A percentile compares a stretch with the other conserved stretches of the same genome.
phyloP scores from a whole-genome alignment of 1,284 basidiomycete species.

The Malassezia slooffiae region DNA sequence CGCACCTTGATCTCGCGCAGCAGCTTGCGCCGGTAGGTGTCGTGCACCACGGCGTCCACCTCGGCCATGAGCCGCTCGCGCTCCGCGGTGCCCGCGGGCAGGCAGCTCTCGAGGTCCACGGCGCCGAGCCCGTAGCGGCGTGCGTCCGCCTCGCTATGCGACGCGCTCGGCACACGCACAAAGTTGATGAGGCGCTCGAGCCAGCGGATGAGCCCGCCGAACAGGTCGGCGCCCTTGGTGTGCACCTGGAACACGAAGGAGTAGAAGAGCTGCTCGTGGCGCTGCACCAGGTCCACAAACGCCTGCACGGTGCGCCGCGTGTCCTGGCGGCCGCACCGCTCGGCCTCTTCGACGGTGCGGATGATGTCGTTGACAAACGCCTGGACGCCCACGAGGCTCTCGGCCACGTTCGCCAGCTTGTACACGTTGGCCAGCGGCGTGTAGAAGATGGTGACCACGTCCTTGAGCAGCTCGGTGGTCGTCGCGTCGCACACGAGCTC shows the following conservation, averaged over 20 bases:
- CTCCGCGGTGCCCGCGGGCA: constrained; percentile 32
- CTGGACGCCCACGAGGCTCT: constrained; percentile 82
- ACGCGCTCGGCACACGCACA: constrained; percentile 55
- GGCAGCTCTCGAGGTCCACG: constrained; percentile 37
- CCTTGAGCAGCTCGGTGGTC: constrained; percentile 87
- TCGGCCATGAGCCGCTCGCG: constrained; percentile 30
- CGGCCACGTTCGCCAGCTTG: constrained; percentile 89
- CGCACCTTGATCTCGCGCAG: constrained; percentile 39
- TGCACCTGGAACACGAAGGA: constrained; percentile 97
- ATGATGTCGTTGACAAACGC: constrained; percentile 93
- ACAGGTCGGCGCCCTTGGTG: constrained; percentile 86
- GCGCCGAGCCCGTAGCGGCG: constrained; percentile 28
- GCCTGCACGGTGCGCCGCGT: constrained; percentile 76
- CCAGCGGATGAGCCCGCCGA: constrained; percentile 90
- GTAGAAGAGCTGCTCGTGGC: constrained; percentile 94
- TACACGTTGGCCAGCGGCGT: constrained; percentile 95
- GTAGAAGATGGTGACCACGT: constrained; percentile 99
- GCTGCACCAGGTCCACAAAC: constrained; percentile 82
- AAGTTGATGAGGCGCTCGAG: constrained; percentile 87
- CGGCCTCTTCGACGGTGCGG: constrained; percentile 78
- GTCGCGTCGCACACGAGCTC: constrained; percentile 90
- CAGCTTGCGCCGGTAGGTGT: constrained; percentile 41
- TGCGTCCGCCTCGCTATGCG: background rate
- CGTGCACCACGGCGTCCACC: constrained; percentile 37
- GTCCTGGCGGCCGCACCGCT: constrained; percentile 74